These are phyloP conservation scores for Parmelia sp. DNA, from an alignment of 495 filamentous ascomycete species.

Conservation along the genomic window DNA sequence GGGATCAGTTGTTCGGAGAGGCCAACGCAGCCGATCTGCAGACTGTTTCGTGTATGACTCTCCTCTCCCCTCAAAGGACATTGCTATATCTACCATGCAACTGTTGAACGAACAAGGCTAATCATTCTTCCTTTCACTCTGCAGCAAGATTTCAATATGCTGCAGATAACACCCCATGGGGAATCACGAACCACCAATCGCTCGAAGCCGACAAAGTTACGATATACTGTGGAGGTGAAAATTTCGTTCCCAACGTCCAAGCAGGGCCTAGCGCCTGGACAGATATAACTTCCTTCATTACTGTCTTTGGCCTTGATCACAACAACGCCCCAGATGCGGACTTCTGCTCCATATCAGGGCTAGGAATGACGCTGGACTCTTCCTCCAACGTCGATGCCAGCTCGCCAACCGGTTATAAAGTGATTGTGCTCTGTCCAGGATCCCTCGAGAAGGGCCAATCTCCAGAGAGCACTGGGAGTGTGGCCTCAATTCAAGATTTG, in stretches of 20 bases:
- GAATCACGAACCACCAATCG: neutral
- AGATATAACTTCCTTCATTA: neutral
- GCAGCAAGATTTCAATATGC: neutral
- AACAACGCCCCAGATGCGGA: neutral
- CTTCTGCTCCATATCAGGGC: neutral
- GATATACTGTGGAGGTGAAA: neutral
- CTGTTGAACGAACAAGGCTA: neutral
- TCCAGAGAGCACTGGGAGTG: neutral
- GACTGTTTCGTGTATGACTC: neutral
- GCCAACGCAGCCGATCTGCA: neutral
- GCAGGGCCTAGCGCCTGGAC: neutral
- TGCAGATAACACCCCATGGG: neutral
- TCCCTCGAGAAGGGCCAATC: neutral
- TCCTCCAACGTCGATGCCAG: conserved; percentile 1
- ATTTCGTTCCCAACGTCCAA: neutral
- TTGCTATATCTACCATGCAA: neutral
- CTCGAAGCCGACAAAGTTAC: neutral
- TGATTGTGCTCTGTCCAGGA: conserved; percentile 2
- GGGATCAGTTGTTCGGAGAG: neutral
- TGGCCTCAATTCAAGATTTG: neutral
- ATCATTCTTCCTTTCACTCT: neutral
- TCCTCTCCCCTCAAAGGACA: neutral
- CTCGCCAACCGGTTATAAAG: neutral
- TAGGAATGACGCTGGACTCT: conserved; percentile 1
- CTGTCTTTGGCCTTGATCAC: neutral